phyloP scores from a whole-genome alignment of 441 rosid species.

The Adansonia madagascariensis region DNA sequence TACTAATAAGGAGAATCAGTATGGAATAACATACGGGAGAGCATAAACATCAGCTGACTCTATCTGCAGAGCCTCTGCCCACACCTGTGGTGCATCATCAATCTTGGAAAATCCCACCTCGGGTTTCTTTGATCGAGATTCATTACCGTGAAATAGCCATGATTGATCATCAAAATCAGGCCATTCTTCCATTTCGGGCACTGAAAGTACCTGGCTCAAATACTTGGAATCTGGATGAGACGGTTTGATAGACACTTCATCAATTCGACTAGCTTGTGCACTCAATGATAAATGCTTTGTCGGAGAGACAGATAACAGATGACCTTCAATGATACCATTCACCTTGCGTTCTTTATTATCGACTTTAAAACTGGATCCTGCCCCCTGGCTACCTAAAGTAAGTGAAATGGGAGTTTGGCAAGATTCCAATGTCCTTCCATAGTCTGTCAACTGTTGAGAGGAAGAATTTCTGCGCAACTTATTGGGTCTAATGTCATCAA shows the following conservation, averaged over 20 bases:
- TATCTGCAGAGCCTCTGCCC: too few species aligned
- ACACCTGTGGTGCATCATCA: slow-evolving; percentile 36
- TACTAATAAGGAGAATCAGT: slow-evolving; percentile 35
- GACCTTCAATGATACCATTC: slow-evolving; percentile 42
- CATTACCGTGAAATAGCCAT: slow-evolving; percentile 39
- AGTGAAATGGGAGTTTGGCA: slow-evolving; percentile 29
- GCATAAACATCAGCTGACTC: slow-evolving; percentile 30
- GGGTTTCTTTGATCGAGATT: slow-evolving; percentile 25
- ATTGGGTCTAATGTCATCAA: slow-evolving; percentile 33
- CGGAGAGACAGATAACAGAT: slow-evolving; percentile 26
- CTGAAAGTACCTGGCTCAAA: slow-evolving; percentile 39
- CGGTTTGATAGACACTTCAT: slow-evolving; percentile 34
- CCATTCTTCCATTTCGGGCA: slow-evolving; percentile 47
- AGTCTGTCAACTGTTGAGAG: slow-evolving; percentile 31
- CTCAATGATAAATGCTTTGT: slow-evolving; percentile 27
- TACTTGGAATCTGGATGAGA: slow-evolving; percentile 49
- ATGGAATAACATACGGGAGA: slow-evolving; percentile 54
- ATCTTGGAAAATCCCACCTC: slow-evolving; percentile 26
- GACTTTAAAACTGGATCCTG: slow-evolving; percentile 29
- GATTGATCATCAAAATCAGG: slow-evolving; percentile 38
- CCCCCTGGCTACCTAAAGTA: slow-evolving; percentile 28
- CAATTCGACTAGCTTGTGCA: slow-evolving; percentile 34
- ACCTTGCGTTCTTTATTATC: slow-evolving; percentile 37
- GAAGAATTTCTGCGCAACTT: slow-evolving; percentile 41
- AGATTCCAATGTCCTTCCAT: slow-evolving; percentile 43